Evolutionary conservation across 2,329 filamentous ascomycete genomes (phyloP).

Genomic region (Calonectria fujianensis): DNA sequence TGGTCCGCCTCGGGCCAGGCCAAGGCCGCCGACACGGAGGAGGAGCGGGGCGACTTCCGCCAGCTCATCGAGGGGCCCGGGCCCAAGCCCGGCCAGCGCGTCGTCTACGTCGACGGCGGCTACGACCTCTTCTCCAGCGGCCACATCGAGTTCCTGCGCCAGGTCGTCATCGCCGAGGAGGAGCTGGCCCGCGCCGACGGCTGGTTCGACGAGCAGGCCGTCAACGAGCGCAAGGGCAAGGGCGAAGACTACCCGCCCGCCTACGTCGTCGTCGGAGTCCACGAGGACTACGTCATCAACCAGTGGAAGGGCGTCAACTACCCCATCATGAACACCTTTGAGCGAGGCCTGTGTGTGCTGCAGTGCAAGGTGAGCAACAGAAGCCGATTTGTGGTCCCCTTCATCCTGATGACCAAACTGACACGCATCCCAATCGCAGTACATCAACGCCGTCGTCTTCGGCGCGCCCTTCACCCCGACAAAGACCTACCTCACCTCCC

Average conservation of each 20-base stretch:
- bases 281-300: constrained; percentile 97
- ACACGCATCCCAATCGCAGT: constrained; percentile 69
- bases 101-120: constrained; percentile 97
- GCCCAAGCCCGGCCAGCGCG: constrained; percentile 84
- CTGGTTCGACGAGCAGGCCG: constrained; percentile 83
- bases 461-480: constrained; percentile 91
- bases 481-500: constrained; percentile 82
- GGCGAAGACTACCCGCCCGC: constrained; percentile 86
- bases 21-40: constrained; percentile 65
- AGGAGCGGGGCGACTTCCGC: constrained; percentile 80
- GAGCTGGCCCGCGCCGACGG: constrained; percentile 79
- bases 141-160: constrained; percentile 94
- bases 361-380: constrained; percentile 86
- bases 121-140: constrained; percentile 98
- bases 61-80: constrained; percentile 82
- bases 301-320: constrained; percentile 98
- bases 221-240: constrained; percentile 77
- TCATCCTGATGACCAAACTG: constrained; percentile 25
- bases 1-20: constrained; percentile 78
- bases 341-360: constrained; percentile 94
- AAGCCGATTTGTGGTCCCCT: background rate
- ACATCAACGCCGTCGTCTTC: constrained; percentile 91
- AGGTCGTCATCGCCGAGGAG: constrained; percentile 84
- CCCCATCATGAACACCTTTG: constrained; percentile 99
- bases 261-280: constrained; percentile 94